A percentile compares a stretch with the other conserved stretches of the same genome.
phyloP scores from a whole-genome alignment of 345 rosid genomes.

The Leavenworthia alabamica region DNA sequence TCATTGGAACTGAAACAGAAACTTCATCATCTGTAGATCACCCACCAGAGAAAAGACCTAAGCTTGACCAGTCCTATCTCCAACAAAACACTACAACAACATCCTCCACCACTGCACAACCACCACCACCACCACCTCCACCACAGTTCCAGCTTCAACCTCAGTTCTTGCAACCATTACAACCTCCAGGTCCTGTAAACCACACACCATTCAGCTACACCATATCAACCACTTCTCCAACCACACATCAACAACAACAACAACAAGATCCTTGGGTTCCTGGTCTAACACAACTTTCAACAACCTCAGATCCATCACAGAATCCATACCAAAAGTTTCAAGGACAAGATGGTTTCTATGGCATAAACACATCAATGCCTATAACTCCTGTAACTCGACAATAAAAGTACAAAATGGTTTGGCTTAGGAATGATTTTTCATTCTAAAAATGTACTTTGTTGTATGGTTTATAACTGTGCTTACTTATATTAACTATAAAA shows the following conservation, averaged over 20 bases:
- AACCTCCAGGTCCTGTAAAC: slow-evolving; percentile 43
- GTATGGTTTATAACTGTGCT: slow-evolving; percentile 5
- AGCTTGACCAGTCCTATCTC: slow-evolving; percentile 47
- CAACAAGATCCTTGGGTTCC: slow-evolving; percentile 38
- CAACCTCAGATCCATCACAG: slow-evolving; percentile 41
- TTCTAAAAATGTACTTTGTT: slow-evolving; percentile 2
- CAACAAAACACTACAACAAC: slow-evolving; percentile 49
- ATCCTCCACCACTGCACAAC: slow-evolving; percentile 48
- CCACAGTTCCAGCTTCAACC: slow-evolving; percentile 41
- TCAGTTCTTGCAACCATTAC: slow-evolving; percentile 45
- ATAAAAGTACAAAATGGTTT: slow-evolving; percentile 30
- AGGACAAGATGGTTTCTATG: slow-evolving; percentile 66
- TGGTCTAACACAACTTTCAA: slow-evolving; percentile 36
- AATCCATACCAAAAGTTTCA: slow-evolving; percentile 57
- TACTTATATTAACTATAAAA: not conserved
- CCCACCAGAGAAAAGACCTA: slow-evolving; percentile 71
- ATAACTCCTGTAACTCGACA: slow-evolving; percentile 63
- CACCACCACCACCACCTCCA: slow-evolving; percentile 54
- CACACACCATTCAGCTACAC: slow-evolving; percentile 47
- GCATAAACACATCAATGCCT: slow-evolving; percentile 53
- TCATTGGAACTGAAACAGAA: slow-evolving; percentile 37
- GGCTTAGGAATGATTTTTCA: slow-evolving; percentile 20
- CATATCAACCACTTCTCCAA: slow-evolving; percentile 29
- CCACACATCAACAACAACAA: not conserved
- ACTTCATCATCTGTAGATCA: slow-evolving; percentile 37